These are phyloP conservation scores for Centaurea solstitialis DNA, from an alignment of 129 eudicot genomes.

Conservation along the genomic window DNA sequence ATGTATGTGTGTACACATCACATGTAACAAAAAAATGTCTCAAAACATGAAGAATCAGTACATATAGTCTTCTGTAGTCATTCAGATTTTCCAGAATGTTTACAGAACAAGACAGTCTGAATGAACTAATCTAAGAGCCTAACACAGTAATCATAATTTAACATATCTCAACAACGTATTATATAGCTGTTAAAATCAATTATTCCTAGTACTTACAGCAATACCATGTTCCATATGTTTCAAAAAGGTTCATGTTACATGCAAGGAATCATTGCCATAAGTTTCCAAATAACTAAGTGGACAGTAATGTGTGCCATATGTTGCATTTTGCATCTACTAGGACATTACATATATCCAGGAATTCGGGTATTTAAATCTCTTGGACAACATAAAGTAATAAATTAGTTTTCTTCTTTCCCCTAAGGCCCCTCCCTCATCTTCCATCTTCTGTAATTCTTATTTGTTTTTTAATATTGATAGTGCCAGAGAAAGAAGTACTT, in stretches of 20 bases:
- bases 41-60: not conserved
- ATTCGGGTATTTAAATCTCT: not conserved
- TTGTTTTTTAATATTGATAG: not conserved
- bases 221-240: not conserved
- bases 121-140: constrained; percentile 2
- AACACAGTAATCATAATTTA: not conserved
- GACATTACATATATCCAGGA: not conserved
- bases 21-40: not conserved
- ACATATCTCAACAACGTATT: not conserved
- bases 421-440: not conserved
- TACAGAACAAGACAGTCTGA: not conserved
- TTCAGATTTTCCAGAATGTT: not conserved
- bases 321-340: not conserved
- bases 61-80: not conserved
- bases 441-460: not conserved
- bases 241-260: not conserved
- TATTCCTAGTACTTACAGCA: not conserved
- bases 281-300: not conserved
- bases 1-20: not conserved
- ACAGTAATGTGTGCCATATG: not conserved
- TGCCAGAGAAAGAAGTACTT: constrained; percentile 34
- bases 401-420: not conserved
- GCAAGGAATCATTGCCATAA: not conserved
- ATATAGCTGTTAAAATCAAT: not conserved
- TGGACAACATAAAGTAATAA: not conserved